Base-by-base conservation (phyloP, 2,329 filamentous ascomycete species). In the Stachybotrys chlorohalonatus region DNA sequence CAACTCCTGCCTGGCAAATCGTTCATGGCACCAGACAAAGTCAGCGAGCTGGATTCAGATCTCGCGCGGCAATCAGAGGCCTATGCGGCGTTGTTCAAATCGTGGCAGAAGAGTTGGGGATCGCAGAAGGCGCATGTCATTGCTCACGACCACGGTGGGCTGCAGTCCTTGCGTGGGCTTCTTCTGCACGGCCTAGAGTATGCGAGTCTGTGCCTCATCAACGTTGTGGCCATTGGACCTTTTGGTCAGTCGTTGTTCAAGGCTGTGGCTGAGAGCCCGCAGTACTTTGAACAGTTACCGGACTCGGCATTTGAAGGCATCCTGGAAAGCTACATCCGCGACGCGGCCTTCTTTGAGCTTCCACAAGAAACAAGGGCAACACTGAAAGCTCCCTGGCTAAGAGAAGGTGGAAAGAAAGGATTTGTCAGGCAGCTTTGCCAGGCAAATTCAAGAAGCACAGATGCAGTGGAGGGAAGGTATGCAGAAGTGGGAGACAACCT, bases 231-330 rank as follows among this genome's bases (percentile, higher is more conserved):
- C 0, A 62, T 76, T 0, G 68, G 73, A 0, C 74, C 74, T 0
- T 76, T 72, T 45, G 74, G 73, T 0, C 64, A 72, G 53, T 67
- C 74, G 0, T 64, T 77, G 7, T 78, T 77, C 62, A 70, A 72
- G 49, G 63, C 73, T 6, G 64, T 73, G 0, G 70, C 67, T 0
- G 65, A 66, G 11, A 69, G 68, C 48, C 68, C 63, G 1, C 49
- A 49, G 0, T 67, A 72, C 1, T 76, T 75, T 53, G 63, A 64
- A 42, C 64, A 64, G 1, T 56, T 74, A 8, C 65, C 69, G 0
- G 55, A 63, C 0, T 58, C 62, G 6, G 61, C 72, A 9, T 65
- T 72, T 47, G 68, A 71, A n/a, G 72, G 70, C 0, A 63, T 77
- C 0, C 60, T 77, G 1, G 59, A 69, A 46, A 62, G 66, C 5